phyloP scores from a whole-genome alignment of 2,329 filamentous ascomycete genomes.

The Penicillium sp. region DNA sequence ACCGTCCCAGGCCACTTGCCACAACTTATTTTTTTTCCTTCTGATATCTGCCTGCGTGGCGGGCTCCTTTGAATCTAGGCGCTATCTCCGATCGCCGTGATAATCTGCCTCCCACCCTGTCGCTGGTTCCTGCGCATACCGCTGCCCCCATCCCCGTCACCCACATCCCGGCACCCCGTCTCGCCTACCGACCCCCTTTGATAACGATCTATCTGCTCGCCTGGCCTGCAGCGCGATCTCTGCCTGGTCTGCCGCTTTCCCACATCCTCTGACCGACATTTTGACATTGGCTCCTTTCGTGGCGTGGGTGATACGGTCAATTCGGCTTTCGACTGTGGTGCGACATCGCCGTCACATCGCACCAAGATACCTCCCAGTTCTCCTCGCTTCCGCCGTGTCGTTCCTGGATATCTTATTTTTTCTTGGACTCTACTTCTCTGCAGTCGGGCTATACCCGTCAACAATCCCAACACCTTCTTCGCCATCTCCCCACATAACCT shows the following conservation, averaged over 20 bases:
- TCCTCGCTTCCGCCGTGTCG: conserved; percentile 16
- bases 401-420: conserved; percentile 11
- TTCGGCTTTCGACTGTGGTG: conserved; percentile 35
- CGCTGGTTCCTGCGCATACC: background rate
- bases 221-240: conserved; percentile 25
- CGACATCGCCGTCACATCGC: conserved; percentile 25
- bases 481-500: background rate
- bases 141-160: background rate
- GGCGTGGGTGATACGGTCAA: conserved; percentile 33
- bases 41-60: conserved; percentile 7
- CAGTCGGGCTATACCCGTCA: conserved; percentile 8
- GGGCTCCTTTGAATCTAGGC: background rate
- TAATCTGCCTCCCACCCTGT: background rate
- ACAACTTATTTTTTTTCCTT: conserved; percentile 11
- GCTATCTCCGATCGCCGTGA: background rate
- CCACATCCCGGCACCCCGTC: background rate
- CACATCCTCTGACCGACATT: conserved; percentile 39
- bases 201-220: background rate
- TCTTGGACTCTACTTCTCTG: conserved; percentile 1
- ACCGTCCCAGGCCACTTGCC: conserved; percentile 20
- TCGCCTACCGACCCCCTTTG: background rate
- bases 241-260: conserved; percentile 23
- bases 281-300: conserved; percentile 20
- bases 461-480: background rate
- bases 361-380: conserved; percentile 19